A percentile compares a stretch with the other conserved stretches of the same genome.
phyloP scores from a whole-genome alignment of 331 rosid species.

The Rosa hybrid region DNA sequence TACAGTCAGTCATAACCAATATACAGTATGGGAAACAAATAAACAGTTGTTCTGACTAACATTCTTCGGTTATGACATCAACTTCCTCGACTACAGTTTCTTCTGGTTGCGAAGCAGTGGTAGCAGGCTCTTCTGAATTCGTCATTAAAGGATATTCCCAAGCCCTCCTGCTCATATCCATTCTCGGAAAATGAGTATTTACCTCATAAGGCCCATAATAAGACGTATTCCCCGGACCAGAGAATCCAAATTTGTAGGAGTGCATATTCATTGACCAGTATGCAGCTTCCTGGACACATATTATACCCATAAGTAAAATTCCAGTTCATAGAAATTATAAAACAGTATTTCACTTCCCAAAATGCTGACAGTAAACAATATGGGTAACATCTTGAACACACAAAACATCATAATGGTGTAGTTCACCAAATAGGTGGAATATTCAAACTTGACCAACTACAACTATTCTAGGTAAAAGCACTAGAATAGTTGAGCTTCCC shows the following conservation, averaged over 20 bases:
- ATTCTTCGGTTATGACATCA: conserved; percentile 78
- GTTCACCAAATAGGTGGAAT: not conserved
- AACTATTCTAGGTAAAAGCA: not conserved
- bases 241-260: conserved; percentile 68
- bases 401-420: not conserved
- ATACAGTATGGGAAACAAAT: not conserved
- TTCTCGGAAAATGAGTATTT: conserved; percentile 63
- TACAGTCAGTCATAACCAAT: not conserved
- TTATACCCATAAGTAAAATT: conserved; percentile 21
- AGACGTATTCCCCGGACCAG: conserved; percentile 60
- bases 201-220: conserved; percentile 69
- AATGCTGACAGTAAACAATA: not conserved
- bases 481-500: not conserved
- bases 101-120: conserved; percentile 51
- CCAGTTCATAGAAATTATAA: not conserved
- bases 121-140: conserved; percentile 54
- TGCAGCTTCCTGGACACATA: conserved; percentile 58
- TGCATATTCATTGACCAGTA: conserved; percentile 92
- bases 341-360: not conserved
- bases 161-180: conserved; percentile 60
- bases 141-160: conserved; percentile 69
- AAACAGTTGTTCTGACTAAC: conserved; percentile 48
- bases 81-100: conserved; percentile 53
- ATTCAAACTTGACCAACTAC: not conserved
- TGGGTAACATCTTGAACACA: not conserved